Evolutionary conservation across 768 basidiomycete species (phyloP).

Genomic region (Steccherinum ochraceum): DNA sequence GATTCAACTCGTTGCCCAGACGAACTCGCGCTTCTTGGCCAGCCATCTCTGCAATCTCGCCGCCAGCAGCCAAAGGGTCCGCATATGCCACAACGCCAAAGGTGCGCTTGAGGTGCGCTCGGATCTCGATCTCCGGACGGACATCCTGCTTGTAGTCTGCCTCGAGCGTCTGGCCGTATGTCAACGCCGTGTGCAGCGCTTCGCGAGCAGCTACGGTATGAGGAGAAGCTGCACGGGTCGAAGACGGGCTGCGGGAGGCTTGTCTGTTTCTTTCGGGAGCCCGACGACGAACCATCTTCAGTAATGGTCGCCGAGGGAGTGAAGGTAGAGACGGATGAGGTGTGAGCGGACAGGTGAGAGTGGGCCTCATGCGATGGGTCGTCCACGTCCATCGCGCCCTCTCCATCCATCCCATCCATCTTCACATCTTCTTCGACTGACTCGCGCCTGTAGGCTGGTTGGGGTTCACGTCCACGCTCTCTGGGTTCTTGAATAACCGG

Average conservation of each 20-base stretch:
- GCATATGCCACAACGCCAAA: constrained; percentile 78
- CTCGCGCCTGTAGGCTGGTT: constrained; percentile 14
- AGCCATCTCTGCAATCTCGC: constrained; percentile 59
- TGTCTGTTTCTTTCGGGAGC: not conserved
- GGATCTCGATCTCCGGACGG: constrained; percentile 54
- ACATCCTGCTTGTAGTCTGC: constrained; percentile 60
- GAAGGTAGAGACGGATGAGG: constrained; percentile 13
- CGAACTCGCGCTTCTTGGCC: constrained; percentile 58
- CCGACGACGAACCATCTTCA: not conserved
- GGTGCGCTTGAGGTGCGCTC: constrained; percentile 62
- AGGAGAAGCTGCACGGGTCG: constrained; percentile 16
- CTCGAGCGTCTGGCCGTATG: constrained; percentile 68
- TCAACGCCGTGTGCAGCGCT: constrained; percentile 58
- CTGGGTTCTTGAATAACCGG: constrained; percentile 14
- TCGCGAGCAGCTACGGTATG: constrained; percentile 30
- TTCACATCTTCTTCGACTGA: constrained; percentile 6
- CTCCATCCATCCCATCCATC: constrained; percentile 31
- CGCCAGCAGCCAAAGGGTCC: constrained; percentile 62
- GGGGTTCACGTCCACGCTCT: constrained; percentile 10
- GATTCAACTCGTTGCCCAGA: constrained; percentile 73
- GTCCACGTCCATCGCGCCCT: constrained; percentile 55
- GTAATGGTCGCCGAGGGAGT: constrained; percentile 18
- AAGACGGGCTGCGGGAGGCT: constrained; percentile 4
- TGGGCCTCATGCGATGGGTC: constrained; percentile 30
- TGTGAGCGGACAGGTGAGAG: constrained; percentile 6